Evolutionary conservation across 306 rosid species (phyloP).

Genomic region (Fragaria ananassa): DNA sequence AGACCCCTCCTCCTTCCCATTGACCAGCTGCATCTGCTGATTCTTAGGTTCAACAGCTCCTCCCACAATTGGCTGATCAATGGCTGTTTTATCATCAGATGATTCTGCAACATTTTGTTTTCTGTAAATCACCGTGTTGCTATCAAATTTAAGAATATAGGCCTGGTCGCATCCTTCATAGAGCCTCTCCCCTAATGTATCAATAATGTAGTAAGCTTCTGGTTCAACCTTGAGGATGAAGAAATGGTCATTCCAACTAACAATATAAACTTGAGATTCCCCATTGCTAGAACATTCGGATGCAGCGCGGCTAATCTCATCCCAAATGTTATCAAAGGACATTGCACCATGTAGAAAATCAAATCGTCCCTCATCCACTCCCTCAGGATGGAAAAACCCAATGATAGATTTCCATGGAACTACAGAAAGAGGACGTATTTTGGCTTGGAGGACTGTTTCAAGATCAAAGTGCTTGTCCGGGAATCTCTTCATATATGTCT

Average conservation of each 20-base stretch:
- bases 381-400: conserved; percentile 97
- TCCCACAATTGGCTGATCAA: conserved; percentile 44
- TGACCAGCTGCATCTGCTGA: conserved; percentile 38
- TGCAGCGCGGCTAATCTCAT: conserved; percentile 71
- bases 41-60: conserved; percentile 44
- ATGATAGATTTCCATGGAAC: conserved; percentile 72
- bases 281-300: conserved; percentile 39
- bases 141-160: conserved; percentile 79
- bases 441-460: conserved; percentile 89
- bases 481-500: conserved; percentile 71
- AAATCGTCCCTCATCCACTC: conserved; percentile 82
- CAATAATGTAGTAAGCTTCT: conserved; percentile 83
- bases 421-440: conserved; percentile 81
- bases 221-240: conserved; percentile 91
- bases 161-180: conserved; percentile 97
- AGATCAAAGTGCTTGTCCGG: conserved; percentile 98
- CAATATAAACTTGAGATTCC: conserved; percentile 72
- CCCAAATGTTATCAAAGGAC: conserved; percentile 99
- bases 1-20: conserved; percentile 36
- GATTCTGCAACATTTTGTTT: conserved; percentile 38
- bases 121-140: conserved; percentile 56
- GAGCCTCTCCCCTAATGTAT: conserved; percentile 95
- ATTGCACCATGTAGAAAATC: conserved; percentile 89
- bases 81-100: conserved; percentile 48
- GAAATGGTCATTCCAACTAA: conserved; percentile 99